phyloP scores from a whole-genome alignment of 2,329 filamentous ascomycete species.

The Grosmannia serpens region DNA sequence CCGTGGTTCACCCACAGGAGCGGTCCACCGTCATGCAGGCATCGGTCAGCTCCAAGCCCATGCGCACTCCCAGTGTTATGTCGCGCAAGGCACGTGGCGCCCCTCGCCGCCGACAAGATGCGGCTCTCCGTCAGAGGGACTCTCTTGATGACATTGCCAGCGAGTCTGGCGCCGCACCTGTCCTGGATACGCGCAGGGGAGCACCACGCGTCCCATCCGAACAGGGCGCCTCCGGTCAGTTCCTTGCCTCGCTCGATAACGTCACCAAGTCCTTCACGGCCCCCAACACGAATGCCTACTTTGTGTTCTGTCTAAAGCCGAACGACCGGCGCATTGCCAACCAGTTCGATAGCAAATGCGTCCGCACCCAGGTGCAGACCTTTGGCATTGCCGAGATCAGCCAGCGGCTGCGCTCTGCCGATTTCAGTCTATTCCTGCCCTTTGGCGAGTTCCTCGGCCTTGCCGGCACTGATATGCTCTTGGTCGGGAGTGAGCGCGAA shows the following conservation, averaged over 20 bases:
- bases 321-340: slow-evolving; percentile 96
- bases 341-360: slow-evolving; percentile 98
- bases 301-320: slow-evolving; percentile 93
- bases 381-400: slow-evolving; percentile 97
- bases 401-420: slow-evolving; percentile 79
- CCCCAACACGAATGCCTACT: slow-evolving; percentile 82
- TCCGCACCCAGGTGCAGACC: slow-evolving; percentile 85
- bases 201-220: slow-evolving; percentile 29
- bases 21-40: slow-evolving; percentile 87
- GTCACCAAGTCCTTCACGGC: slow-evolving; percentile 78
- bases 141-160: slow-evolving; percentile 32
- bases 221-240: slow-evolving; percentile 87
- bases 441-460: slow-evolving; percentile 92
- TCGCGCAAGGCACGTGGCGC: slow-evolving; percentile 46
- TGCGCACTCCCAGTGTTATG: slow-evolving; percentile 86
- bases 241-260: slow-evolving; percentile 77
- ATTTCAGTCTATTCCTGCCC: slow-evolving; percentile 91
- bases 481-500: slow-evolving; percentile 86
- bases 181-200: slow-evolving; percentile 25
- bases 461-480: slow-evolving; percentile 68
- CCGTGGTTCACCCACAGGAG: slow-evolving; percentile 86
- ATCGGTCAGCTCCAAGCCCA: slow-evolving; percentile 88
- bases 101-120: slow-evolving; percentile 19
- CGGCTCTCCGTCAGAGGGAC: slow-evolving; percentile 25
- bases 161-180: slow-evolving; percentile 21